phyloP scores from a whole-genome alignment of 1,139 yeast genomes.

The Yamadazyma buinensis region DNA sequence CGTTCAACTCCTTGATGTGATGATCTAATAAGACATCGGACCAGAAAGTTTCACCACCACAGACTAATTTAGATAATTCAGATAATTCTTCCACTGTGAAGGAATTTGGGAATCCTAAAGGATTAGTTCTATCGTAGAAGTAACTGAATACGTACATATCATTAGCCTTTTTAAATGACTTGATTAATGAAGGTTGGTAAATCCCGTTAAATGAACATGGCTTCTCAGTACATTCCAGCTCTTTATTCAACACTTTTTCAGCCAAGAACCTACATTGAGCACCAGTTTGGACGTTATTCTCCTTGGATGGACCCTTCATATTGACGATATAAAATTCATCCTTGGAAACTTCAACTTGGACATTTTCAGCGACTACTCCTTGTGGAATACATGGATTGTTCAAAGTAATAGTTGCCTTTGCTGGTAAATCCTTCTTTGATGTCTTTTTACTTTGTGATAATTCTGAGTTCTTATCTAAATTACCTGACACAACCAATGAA shows the following conservation, averaged over 20 bases:
- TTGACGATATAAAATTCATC: conserved; percentile 56
- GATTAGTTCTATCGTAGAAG: conserved; percentile 90
- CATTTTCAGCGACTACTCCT: conserved; percentile 50
- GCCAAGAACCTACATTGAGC: conserved; percentile 83
- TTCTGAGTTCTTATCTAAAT: conserved; percentile 33
- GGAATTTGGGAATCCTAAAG: conserved; percentile 89
- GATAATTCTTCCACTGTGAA: conserved; percentile 81
- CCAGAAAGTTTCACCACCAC: conserved; percentile 80
- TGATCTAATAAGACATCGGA: conserved; percentile 57
- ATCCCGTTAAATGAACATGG: conserved; percentile 98
- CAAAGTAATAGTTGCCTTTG: conserved; percentile 39
- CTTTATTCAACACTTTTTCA: conserved; percentile 80
- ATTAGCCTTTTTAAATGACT: conserved; percentile 62
- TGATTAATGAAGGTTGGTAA: conserved; percentile 87
- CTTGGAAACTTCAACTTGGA: conserved; percentile 50
- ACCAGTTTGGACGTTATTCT: conserved; percentile 26
- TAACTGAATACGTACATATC: conserved; percentile 89
- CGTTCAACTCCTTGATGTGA: conserved; percentile 59
- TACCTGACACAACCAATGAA: conserved; percentile 49
- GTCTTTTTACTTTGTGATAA: conserved; percentile 22
- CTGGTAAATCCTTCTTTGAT: conserved; percentile 35
- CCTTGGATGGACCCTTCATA: conserved; percentile 63
- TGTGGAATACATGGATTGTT: conserved; percentile 89
- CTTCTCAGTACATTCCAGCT: conserved; percentile 61
- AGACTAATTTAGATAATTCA: conserved; percentile 78